Base-by-base conservation (phyloP, 2,329 filamentous ascomycete species). In the Ramularia endophylla region DNA sequence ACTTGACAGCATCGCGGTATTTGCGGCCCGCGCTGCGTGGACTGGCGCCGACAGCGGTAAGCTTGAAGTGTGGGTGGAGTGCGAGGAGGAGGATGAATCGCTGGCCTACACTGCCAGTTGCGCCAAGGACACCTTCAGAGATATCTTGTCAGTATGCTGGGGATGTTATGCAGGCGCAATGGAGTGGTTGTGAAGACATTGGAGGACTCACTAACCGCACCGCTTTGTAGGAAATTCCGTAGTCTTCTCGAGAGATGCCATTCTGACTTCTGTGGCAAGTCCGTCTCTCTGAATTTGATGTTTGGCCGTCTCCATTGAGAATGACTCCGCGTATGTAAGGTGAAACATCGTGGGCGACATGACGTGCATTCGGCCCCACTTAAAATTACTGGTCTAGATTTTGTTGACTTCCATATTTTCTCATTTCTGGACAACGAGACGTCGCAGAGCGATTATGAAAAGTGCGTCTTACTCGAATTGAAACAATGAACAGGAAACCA, bases 61-160 rank as follows among this genome's bases (percentile, higher is more conserved):
- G 81, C 50, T 80, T 80, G 58, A 97, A 85, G 65, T 85, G 78
- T 12, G 90, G 89, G 68, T 97, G 90, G 40, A 87, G 77, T 32
- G 86, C 82, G 49, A 97, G 83, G 38, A 97, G 79, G 25, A 95
- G 81, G 62, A 97, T 92, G 66, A 97, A 97, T 59, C 92, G 82
- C 69, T 95, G 88, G 56, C 90, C 90, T 11, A 97, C 90, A 27
- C 88, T 94, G 61, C 92, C 92, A 22, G 90, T 97, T 67, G 84
- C 87, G 56, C 90, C 89, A 42, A 95, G 78, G 43, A 95, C 87
- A 48, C 68, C 70, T 74, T 48, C 29, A 38, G 27, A 38, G 18
- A 11, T 13, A 8, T 16, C 5, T 28, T 43, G 36, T 41, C 13
- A 40, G 38, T 30, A 29, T 31, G 33, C 32, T 32, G 40, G 13